Evolutionary conservation across 2,329 filamentous ascomycete genomes (phyloP), one percentile per base, ranked within the genome.

Genomic region (Aspergillus terreus): DNA sequence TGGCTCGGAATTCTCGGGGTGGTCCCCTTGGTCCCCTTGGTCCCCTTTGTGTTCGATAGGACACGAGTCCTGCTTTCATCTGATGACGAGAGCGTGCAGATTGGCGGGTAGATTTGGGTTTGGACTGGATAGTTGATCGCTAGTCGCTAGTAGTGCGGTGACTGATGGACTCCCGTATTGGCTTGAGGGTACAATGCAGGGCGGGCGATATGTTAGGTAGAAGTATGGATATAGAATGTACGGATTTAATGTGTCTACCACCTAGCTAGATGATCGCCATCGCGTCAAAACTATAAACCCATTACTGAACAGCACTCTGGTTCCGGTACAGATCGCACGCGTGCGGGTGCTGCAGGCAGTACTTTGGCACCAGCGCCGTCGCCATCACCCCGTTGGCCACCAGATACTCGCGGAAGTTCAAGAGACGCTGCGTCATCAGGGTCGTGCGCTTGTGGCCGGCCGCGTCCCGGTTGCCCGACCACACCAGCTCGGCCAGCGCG

Each of bases 321-420:
- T 83, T 65, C 35, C 76, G 73, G 58, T 78, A 74, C 19, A 82
- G 59, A 64, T 83, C 81, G 56, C 81, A 83, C 47, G 76, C 73
- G 63, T 84, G 81, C 11, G 81, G 79, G 59, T 83, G 75, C 68
- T 80, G 73, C 46, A 80, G 57, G 60, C 81, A 84, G 60, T 82
- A 83, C 68, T 82, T 82, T 10, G 81, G 78, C 64, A 81, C 75
- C 49, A 83, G 56, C 2, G 76, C 74, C 17, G 74, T 63, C 10
- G 80, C 81, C 55, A 68, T 65, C 1, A 83, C 70, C 2, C 79
- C 79, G 56, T 76, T 79, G 1, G 79, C 78, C 46, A 83, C 74
- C 6, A 83, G 69, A 55, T 82, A 83, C 68, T 83, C 81, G 36
- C 81, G 73, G 69, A 83, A 83, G 63, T 83, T 83, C 10, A 82